Conservation (phyloP, 257 asterid genomes). For the Ilex asprella region DNA sequence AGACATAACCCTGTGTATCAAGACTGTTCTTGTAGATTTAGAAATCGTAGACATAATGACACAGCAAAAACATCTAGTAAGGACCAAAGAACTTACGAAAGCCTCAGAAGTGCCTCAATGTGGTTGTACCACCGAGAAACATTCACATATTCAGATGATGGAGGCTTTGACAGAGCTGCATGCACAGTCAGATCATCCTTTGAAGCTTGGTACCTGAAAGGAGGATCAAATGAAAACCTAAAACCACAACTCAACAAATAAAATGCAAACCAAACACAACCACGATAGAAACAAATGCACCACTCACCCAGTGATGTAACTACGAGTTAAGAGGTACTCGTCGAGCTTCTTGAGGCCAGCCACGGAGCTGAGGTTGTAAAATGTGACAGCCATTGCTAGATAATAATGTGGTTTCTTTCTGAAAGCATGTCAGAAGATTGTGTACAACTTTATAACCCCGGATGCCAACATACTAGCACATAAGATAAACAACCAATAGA, state of each 20-base stretch:
- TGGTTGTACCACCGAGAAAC: slow-evolving; percentile 29
- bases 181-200: slow-evolving; percentile 73
- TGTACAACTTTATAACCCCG: no score
- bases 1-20: no score
- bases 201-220: slow-evolving; percentile 68
- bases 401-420: slow-evolving; percentile 7
- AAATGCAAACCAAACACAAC: no score
- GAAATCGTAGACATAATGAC: no score
- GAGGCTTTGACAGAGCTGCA: slow-evolving; percentile 47
- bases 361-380: slow-evolving; percentile 37
- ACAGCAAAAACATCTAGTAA: no score
- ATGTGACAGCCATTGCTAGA: slow-evolving; percentile 57
- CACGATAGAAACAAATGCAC: not conserved
- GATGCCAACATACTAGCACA: no score
- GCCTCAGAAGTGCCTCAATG: slow-evolving; percentile 31
- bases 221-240: not conserved
- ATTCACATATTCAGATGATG: slow-evolving; percentile 46
- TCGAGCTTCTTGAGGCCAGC: slow-evolving; percentile 88
- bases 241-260: no score
- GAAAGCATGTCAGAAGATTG: not conserved
- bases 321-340: slow-evolving; percentile 73
- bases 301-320: slow-evolving; percentile 82
- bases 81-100: slow-evolving; percentile 21
- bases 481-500: no score
- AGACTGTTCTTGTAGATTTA: no score